A percentile compares a stretch with the other conserved stretches of the same genome.
phyloP scores from a whole-genome alignment of 495 filamentous ascomycete genomes.

The Hypoxylon lienhwacheense region DNA sequence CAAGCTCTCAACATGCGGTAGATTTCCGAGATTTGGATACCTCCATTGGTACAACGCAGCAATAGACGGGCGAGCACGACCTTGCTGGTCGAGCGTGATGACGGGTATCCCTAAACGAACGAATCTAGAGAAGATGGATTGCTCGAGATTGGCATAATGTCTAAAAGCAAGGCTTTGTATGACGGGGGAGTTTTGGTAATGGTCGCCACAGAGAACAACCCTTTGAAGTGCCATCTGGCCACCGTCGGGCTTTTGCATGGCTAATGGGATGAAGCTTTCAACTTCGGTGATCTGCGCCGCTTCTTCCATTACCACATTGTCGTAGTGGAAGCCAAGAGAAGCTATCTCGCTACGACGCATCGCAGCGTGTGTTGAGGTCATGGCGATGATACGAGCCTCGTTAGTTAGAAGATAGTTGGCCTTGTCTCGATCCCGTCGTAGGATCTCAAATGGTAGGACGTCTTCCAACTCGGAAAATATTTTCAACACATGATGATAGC shows the following conservation, averaged over 20 bases:
- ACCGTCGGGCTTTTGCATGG: slow-evolving; percentile 78
- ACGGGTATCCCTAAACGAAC: slow-evolving; percentile 87
- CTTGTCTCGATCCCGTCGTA: slow-evolving; percentile 83
- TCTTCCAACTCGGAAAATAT: slow-evolving; percentile 93
- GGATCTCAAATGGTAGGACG: slow-evolving; percentile 91
- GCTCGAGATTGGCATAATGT: slow-evolving; percentile 93
- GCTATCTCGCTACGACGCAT: slow-evolving; percentile 94
- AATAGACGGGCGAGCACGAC: slow-evolving; percentile 81
- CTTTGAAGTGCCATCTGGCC: slow-evolving; percentile 78
- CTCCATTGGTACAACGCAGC: slow-evolving; percentile 93
- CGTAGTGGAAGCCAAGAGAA: slow-evolving; percentile 89
- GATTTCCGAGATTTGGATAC: slow-evolving; percentile 76
- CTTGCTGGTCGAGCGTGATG: slow-evolving; percentile 89
- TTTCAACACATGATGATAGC: slow-evolving; percentile 86
- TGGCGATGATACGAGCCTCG: slow-evolving; percentile 93
- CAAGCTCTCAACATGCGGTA: slow-evolving; percentile 68
- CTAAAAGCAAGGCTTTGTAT: slow-evolving; percentile 96
- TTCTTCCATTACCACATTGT: slow-evolving; percentile 99
- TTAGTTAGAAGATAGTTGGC: slow-evolving; percentile 94
- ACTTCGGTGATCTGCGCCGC: slow-evolving; percentile 97
- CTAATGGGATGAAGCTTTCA: slow-evolving; percentile 92
- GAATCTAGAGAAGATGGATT: slow-evolving; percentile 89
- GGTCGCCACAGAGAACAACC: slow-evolving; percentile 91
- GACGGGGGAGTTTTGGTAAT: slow-evolving; percentile 94
- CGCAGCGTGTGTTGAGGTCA: slow-evolving; percentile 98